Evolutionary conservation across 768 basidiomycete genomes (phyloP), one percentile per base, ranked within the genome.

Genomic region (Auriscalpium orientale): DNA sequence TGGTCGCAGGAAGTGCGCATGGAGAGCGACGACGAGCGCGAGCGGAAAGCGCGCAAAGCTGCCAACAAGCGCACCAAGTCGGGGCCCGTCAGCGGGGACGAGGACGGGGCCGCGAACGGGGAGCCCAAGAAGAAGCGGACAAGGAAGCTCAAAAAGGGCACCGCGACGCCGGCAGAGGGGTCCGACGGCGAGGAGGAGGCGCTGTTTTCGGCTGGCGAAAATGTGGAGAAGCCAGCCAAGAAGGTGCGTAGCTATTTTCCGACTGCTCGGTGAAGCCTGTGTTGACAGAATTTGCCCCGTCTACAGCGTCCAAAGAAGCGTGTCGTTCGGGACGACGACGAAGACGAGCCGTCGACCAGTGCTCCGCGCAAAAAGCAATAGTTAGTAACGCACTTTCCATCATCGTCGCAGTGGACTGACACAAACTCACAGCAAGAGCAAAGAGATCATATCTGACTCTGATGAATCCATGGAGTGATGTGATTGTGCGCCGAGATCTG

Each of bases 391-490:
- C 33, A 16, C 20, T 49, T 49, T 38, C 15, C n/a, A 5, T 11
- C 36, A 10, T 44, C 11, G 18, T 11, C 16, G 2, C 16, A n/a
- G 20, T 9, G 10, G 21, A n/a, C 45, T 16, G n/a, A 21, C n/a
- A 9, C 13, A 43, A 38, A 51, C 45, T 58, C 50, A 12, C 58
- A 94, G 92, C 66, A 95, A 94, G 77, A 93, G 89, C 65, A 92
- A 91, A 70, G 92, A 85, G 64, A 79, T 84, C 69, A 81, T 95
- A 49, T 87, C 87, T 8, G 91, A 94, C 67, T 91, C 90, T 2
- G 92, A 94, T 66, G 91, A 90, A 33, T 88, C 89, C 52, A 86
- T 85, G 84, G 28, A 28, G 28, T 28, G 28, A 28, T 28, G 28
- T 5, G 28, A 28, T 28, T 28, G 2, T 28, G 28, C 28, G 4